A percentile compares a stretch with the other conserved stretches of the same genome.
Conservation (phyloP, 805 yeast genomes). For the Diddensiella transvaalensis region DNA sequence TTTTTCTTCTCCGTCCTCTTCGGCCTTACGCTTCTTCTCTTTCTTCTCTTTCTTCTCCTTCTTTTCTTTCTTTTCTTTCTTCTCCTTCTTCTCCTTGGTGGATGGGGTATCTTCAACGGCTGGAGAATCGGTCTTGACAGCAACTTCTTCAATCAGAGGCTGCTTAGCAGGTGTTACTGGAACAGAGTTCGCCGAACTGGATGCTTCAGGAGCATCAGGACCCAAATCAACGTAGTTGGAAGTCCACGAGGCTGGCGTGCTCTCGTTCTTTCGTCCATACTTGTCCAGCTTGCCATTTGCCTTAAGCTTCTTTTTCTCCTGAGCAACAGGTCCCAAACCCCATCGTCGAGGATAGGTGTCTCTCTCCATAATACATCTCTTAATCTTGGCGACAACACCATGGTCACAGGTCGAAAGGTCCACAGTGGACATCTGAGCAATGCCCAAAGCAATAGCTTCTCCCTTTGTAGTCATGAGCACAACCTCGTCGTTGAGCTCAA, state of each 20-base stretch:
- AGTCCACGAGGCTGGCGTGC: constrained; percentile 93
- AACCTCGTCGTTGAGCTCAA: constrained; percentile 95
- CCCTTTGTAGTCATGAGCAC: constrained; percentile 98
- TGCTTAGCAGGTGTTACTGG: constrained; percentile 21
- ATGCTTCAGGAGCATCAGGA: constrained; percentile 21
- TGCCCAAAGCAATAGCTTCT: constrained; percentile 97
- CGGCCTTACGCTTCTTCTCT: constrained; percentile 55
- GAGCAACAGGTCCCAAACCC: constrained; percentile 99
- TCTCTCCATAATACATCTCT: constrained; percentile 99
- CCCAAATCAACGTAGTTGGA: constrained; percentile 61
- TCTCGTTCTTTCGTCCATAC: constrained; percentile 89
- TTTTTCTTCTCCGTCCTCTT: constrained; percentile 52
- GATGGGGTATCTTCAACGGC: constrained; percentile 24
- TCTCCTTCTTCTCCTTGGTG: constrained; percentile 50
- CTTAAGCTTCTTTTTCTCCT: constrained; percentile 97
- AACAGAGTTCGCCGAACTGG: constrained; percentile 24
- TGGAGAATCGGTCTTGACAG: constrained; percentile 8
- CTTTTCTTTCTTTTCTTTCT: constrained; percentile 50
- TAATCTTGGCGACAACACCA: constrained; percentile 97
- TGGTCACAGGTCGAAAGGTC: constrained; percentile 96
- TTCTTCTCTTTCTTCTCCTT: constrained; percentile 60
- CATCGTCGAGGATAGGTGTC: constrained; percentile 99
- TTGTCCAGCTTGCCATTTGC: constrained; percentile 96
- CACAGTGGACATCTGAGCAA: constrained; percentile 98
- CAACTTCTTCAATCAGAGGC: constrained; percentile 22